phyloP scores from a whole-genome alignment of 305 asterid genomes.

The Fraxinus sp. region DNA sequence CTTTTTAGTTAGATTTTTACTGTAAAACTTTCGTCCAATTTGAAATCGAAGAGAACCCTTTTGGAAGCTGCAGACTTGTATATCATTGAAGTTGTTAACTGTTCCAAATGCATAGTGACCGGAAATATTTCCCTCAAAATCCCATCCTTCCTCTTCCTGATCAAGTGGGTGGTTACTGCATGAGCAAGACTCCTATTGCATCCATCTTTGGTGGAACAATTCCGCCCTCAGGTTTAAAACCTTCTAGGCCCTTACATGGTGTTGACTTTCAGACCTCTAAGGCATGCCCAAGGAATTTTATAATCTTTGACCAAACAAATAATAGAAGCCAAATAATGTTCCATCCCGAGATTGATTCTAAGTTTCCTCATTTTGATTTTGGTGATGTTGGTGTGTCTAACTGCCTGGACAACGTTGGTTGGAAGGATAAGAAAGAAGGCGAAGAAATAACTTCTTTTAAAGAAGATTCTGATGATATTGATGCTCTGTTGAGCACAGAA shows the following conservation, averaged over 20 bases:
- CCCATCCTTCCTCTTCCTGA: slow-evolving; percentile 44
- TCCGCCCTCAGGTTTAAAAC: slow-evolving; percentile 34
- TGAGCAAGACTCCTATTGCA: slow-evolving; percentile 37
- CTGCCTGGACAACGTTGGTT: slow-evolving; percentile 23
- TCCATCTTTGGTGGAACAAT: slow-evolving; percentile 38
- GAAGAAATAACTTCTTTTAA: slow-evolving; percentile 32
- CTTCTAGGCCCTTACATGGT: slow-evolving; percentile 37
- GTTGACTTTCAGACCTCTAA: slow-evolving; percentile 54
- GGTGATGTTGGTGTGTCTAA: slow-evolving; percentile 34
- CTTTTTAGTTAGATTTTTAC: slow-evolving; percentile 19
- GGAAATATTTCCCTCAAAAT: slow-evolving; percentile 35
- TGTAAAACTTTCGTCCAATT: slow-evolving; percentile 14
- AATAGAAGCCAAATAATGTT: slow-evolving; percentile 59
- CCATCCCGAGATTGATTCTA: slow-evolving; percentile 59
- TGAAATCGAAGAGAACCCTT: slow-evolving; percentile 8
- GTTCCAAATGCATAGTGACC: slow-evolving; percentile 54
- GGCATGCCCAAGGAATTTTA: slow-evolving; percentile 67
- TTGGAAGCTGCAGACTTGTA: slow-evolving; percentile 21
- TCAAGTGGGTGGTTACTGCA: slow-evolving; percentile 39
- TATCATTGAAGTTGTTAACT: slow-evolving; percentile 14
- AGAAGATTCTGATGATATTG: slow-evolving; percentile 75
- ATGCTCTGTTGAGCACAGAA: slow-evolving; percentile 67
- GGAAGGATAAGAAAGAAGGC: slow-evolving; percentile 30
- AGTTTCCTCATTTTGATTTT: slow-evolving; percentile 39
- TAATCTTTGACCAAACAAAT: slow-evolving; percentile 64